phyloP scores from a whole-genome alignment of 306 rosid genomes.

The Psophocarpus tetragonolobus region DNA sequence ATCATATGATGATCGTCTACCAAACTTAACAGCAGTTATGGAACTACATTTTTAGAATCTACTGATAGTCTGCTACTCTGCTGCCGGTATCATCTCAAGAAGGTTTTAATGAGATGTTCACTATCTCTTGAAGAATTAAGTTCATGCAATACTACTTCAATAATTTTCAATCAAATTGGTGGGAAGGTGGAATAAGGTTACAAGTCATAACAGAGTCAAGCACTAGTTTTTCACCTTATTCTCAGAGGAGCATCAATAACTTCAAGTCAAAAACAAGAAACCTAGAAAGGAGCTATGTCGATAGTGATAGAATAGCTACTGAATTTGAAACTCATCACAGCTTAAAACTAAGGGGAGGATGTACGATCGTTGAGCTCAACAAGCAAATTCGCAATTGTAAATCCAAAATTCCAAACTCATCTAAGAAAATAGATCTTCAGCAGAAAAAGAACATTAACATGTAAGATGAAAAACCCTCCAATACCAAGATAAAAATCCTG shows the following conservation, averaged over 20 bases:
- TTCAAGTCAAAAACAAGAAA: conserved; percentile 1
- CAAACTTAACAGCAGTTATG: neutral
- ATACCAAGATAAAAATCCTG: neutral
- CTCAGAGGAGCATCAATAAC: neutral
- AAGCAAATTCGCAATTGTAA: neutral
- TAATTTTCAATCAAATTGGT: neutral
- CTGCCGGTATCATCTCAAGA: neutral
- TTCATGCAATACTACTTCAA: neutral
- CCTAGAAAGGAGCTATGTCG: neutral
- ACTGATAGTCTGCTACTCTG: neutral
- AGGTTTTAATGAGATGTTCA: neutral
- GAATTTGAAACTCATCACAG: neutral
- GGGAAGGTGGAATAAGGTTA: neutral
- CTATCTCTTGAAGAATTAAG: neutral
- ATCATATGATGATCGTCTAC: neutral
- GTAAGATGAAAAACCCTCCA: neutral
- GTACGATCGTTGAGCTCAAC: neutral
- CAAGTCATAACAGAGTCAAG: neutral
- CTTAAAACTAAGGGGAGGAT: neutral
- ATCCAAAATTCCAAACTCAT: neutral
- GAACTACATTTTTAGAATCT: neutral
- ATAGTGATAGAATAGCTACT: neutral
- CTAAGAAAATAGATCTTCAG: neutral
- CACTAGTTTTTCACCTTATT: neutral
- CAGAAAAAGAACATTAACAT: neutral